These are phyloP conservation scores for Petunia secreta DNA, from an alignment of 257 asterid species.

Conservation along the genomic window DNA sequence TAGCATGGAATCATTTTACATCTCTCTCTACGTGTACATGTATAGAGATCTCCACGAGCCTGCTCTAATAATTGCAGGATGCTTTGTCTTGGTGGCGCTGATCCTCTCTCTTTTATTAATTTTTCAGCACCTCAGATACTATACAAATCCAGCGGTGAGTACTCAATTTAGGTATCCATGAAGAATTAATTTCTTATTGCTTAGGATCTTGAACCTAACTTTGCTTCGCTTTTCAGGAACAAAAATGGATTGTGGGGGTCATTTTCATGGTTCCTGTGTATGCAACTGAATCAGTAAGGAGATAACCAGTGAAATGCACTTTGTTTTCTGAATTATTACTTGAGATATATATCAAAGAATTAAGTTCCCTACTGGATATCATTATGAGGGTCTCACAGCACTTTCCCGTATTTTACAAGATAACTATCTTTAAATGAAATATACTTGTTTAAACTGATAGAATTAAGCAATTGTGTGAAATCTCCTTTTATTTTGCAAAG, in stretches of 20 bases:
- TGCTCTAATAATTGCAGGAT: slow-evolving; percentile 54
- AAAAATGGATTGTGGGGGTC: slow-evolving; percentile 90
- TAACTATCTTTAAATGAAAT: not conserved
- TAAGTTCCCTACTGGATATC: not conserved
- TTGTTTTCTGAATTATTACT: slow-evolving; percentile 2
- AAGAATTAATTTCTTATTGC: not conserved
- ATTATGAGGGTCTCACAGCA: not conserved
- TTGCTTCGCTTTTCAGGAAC: slow-evolving; percentile 61
- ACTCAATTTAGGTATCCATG: slow-evolving; percentile 12
- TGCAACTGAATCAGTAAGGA: slow-evolving; percentile 85
- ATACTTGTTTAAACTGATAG: not conserved
- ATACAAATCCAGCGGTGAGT: slow-evolving; percentile 81
- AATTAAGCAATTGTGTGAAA: not conserved
- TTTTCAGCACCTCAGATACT: slow-evolving; percentile 77
- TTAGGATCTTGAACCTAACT: not conserved
- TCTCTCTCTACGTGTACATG: slow-evolving; percentile 39
- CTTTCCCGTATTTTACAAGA: not conserved
- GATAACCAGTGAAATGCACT: slow-evolving; percentile 1
- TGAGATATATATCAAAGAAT: not conserved
- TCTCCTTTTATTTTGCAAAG: not conserved
- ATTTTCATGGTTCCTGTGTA: slow-evolving; percentile 90
- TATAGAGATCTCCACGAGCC: slow-evolving; percentile 57
- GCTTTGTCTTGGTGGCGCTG: slow-evolving; percentile 59
- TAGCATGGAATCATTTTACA: slow-evolving; percentile 47
- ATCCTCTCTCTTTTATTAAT: slow-evolving; percentile 68